Conservation (phyloP, 2,329 filamentous ascomycete species). For the Alternaria atra region DNA sequence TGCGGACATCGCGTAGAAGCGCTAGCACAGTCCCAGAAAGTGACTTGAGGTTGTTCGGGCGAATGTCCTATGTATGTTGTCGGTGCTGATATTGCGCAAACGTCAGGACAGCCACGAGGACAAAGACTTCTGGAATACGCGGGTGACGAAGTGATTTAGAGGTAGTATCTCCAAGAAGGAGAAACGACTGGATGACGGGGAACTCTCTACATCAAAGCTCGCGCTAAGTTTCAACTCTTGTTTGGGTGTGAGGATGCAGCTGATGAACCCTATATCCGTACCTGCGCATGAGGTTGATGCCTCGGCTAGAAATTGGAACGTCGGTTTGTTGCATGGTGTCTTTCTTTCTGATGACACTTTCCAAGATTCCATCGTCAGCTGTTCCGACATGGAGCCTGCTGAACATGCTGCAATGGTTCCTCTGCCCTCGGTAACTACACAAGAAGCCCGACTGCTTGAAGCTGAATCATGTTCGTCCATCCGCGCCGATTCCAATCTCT, state of each 20-base stretch:
- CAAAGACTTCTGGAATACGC: no score
- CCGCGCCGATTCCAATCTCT: background rate
- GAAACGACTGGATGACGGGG: background rate
- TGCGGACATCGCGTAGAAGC: background rate
- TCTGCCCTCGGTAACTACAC: background rate
- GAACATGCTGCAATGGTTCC: background rate
- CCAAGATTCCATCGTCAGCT: background rate
- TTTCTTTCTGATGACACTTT: background rate
- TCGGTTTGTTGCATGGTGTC: background rate
- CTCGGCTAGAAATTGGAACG: background rate
- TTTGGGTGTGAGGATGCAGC: background rate
- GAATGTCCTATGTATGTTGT: accelerated
- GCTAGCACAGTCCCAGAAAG: background rate
- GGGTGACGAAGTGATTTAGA: background rate
- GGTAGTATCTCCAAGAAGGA: background rate
- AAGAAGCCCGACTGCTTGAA: background rate
- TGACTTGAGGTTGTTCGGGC: background rate
- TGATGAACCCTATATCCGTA: background rate
- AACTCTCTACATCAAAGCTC: background rate
- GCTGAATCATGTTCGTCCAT: background rate
- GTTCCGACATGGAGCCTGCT: background rate
- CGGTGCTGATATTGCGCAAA: background rate
- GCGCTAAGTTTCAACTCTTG: background rate
- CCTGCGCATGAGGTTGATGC: background rate
- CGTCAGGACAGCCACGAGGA: no score